phyloP scores from a whole-genome alignment of 139 green algal genomes.

The Penium margaritaceum region DNA sequence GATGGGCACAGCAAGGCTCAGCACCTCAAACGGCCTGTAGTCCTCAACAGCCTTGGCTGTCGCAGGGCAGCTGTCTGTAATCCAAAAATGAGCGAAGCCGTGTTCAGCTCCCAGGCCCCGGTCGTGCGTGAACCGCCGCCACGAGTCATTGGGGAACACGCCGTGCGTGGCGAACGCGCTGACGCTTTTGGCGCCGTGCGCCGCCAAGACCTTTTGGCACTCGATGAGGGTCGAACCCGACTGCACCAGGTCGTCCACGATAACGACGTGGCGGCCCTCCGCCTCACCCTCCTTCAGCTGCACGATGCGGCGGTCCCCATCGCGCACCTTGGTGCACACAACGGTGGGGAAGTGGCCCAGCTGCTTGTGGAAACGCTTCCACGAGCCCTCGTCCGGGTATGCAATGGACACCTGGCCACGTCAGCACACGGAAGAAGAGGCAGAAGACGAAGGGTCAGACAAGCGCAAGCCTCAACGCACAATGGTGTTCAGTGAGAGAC shows the following conservation, averaged over 20 bases:
- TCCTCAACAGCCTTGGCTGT: constrained; percentile 66
- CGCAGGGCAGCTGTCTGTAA: constrained; percentile 83
- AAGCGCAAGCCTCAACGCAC: no score
- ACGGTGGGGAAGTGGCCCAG: constrained; percentile 20
- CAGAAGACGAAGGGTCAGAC: background rate
- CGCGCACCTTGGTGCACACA: constrained; percentile 94
- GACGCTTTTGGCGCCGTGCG: constrained; percentile 66
- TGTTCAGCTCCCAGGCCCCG: background rate
- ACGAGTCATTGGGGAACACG: constrained; percentile 88
- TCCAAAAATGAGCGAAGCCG: constrained; percentile 91
- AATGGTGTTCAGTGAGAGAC: no score
- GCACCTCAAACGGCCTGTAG: constrained; percentile 77
- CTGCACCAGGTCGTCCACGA: constrained; percentile 97
- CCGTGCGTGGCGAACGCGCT: constrained; percentile 93
- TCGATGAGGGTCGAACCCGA: constrained; percentile 88
- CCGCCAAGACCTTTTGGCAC: constrained; percentile 72
- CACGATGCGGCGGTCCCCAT: constrained; percentile 91
- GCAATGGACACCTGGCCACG: constrained; percentile 72
- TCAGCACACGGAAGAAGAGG: background rate
- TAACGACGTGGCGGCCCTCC: constrained; percentile 84
- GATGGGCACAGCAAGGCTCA: constrained; percentile 80
- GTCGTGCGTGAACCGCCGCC: constrained; percentile 60
- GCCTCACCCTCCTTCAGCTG: constrained; percentile 83
- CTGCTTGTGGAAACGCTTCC: constrained; percentile 92
- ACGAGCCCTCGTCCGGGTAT: constrained; percentile 96